Base-by-base conservation (phyloP, 345 rosid genomes). In the Syzygium oleosum region DNA sequence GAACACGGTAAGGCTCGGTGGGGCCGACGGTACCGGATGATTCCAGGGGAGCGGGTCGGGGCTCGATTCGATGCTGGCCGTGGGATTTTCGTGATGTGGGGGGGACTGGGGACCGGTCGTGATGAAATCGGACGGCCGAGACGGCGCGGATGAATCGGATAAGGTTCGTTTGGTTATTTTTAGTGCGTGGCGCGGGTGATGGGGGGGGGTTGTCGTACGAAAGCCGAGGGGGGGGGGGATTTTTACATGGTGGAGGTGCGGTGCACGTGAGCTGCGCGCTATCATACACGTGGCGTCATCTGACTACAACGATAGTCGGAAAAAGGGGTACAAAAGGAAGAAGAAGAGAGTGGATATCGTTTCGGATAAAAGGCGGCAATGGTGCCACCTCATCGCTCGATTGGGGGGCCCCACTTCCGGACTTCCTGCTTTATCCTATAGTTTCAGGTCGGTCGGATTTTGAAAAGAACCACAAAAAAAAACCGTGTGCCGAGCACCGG, bases 281-380 rank as follows among this genome's bases (percentile, higher is more conserved):
- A 49, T 56, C 88, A 21, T n/a, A 83, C 88, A 87, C 88, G 78
- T 87, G 88, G 88, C 85, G 38, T 12, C 68, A 84, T 46, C 51
- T 5, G 52, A 38, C 41, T 38, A 3, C 38, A 3, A 38, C 41
- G 41, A 1, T 11, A 17, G 7, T 9, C 12, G 38, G 12, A 5
- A 8, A 10, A 38, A 0, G 1, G n/a, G 54, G 46, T 7, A 1
- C 11, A 9, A 56, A 56, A 9, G 61, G 19, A 7, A 3, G 17
- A 61, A 12, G 19, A 49, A 7, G 43, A 17, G 52, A 68, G 52
- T 38, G 88, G 84, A 73, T 86, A 29, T 61, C 56, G 22, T 80
- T 73, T 13, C 12, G 51, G 54, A 55, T 80, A 79, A 21, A 61
- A 68, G 84, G 58, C 41, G 14, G 84, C 49, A 13, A 46, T 31